Base-by-base conservation (phyloP, 2,329 filamentous ascomycete genomes). In the Trichoderma sp. region DNA sequence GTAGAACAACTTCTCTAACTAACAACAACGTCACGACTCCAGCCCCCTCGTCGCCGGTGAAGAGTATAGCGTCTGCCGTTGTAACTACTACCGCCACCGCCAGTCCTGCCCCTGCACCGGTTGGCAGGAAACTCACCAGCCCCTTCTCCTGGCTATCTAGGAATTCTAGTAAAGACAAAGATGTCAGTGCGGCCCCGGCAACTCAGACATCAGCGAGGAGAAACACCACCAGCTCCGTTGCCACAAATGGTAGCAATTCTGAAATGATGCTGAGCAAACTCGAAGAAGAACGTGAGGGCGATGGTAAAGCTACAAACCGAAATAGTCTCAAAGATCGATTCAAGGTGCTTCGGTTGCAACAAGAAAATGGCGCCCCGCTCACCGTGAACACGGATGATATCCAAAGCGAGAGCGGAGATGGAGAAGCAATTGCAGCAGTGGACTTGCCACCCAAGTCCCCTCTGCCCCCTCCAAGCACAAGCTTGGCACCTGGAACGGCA, bases 121-220 rank as follows among this genome's bases (percentile, higher is more conserved):
- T 83, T 14, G 73, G 86, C 70, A 85, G 93, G 76, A 97, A 96
- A 79, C 87, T 96, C 68, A 94, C 92, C 10, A 93, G 92, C 73
- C 93, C 92, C n/a, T 96, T 97, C 75, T 88, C 92, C 49, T 95
- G 92, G 90, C 86, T 96, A 49, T 93, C 92, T 37, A 85, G 93
- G 73, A 90, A 86, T 77, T 84, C 85, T 43, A 83, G 81, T 63
- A 89, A 89, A 75, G 83, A 85, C 4, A 86, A 86, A 72, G 84
- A 88, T 10, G 75, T 77, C 24, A 78, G 83, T 53, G 85, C 87
- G 63, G 86, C 89, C 14, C 85, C 87, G 6, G 86, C 91, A 49
- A 75, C 75, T 59, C 75, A 74, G 70, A 73, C 68, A 76, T 85
- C 70, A 81, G 86, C 37, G 75, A 86, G 70, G 74, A 86, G 93